These are phyloP conservation scores for Phaeosphaeria sp. DNA, from an alignment of 2,329 filamentous ascomycete genomes.

Conservation along the genomic window DNA sequence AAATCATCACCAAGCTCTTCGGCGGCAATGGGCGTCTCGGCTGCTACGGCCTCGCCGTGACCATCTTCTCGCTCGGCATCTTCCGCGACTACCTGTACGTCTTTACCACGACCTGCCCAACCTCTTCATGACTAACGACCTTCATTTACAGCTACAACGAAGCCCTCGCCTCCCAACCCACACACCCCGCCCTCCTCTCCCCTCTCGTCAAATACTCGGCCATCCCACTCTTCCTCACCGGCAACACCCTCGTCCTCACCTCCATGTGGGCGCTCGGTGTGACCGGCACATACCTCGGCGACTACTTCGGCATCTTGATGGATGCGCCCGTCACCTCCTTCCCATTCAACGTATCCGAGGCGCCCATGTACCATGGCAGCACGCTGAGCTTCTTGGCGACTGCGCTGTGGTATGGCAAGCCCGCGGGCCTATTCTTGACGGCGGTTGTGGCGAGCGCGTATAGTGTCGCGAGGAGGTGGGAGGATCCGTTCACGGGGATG, in stretches of 20 bases:
- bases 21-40: conserved; percentile 77
- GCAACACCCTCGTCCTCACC: conserved; percentile 84
- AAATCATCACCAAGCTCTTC: conserved; percentile 86
- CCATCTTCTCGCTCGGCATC: conserved; percentile 92
- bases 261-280: conserved; percentile 93
- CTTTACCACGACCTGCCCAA: conserved; percentile 3
- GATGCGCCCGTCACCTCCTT: conserved; percentile 93
- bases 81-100: conserved; percentile 71
- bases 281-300: conserved; percentile 94
- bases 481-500: conserved; percentile 91
- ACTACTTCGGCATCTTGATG: conserved; percentile 99
- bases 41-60: conserved; percentile 87
- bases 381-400: conserved; percentile 91
- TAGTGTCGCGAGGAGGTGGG: conserved; percentile 79
- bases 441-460: conserved; percentile 79
- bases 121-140: conserved; percentile 3
- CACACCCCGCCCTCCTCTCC: conserved; percentile 73
- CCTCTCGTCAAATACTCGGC: conserved; percentile 68
- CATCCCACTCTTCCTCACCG: conserved; percentile 72
- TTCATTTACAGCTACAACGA: conserved; percentile 72
- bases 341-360: conserved; percentile 88
- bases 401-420: conserved; percentile 83
- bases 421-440: conserved; percentile 81
- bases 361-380: conserved; percentile 96
- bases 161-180: conserved; percentile 78